Conservation (phyloP, 805 yeast species). For the Nakazawaea wyomingensis region DNA sequence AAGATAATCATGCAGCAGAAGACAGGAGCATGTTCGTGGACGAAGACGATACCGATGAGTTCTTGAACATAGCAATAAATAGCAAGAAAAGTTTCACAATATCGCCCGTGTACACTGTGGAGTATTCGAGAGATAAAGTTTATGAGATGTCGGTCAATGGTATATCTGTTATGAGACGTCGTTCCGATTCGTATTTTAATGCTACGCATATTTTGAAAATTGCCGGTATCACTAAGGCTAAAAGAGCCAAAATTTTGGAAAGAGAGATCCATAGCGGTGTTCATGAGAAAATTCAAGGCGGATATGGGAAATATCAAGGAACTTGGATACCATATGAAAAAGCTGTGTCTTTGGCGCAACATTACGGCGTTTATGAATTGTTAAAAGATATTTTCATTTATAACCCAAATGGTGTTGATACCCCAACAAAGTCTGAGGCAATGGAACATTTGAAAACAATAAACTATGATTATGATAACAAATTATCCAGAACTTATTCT, state of each 20-base stretch:
- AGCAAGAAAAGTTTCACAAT: constrained; percentile 11
- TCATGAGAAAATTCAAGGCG: constrained; percentile 95
- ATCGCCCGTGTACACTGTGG: constrained; percentile 60
- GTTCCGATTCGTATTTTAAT: constrained; percentile 78
- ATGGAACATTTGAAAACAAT: constrained; percentile 11
- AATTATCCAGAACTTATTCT: constrained; percentile 17
- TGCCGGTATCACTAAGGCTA: constrained; percentile 92
- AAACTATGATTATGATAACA: constrained; percentile 5
- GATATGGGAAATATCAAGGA: constrained; percentile 95
- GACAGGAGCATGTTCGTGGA: constrained; percentile 1
- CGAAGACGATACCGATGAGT: constrained; percentile 11
- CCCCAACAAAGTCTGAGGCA: constrained; percentile 35
- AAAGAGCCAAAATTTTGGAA: constrained; percentile 85
- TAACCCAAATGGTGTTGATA: constrained; percentile 32
- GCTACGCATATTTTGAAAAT: constrained; percentile 94
- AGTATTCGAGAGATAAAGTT: constrained; percentile 78
- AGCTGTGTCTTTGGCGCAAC: constrained; percentile 59
- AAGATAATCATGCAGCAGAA: not conserved
- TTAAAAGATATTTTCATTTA: constrained; percentile 45
- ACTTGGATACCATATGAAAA: constrained; percentile 89
- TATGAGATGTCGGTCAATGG: constrained; percentile 67
- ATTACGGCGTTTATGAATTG: constrained; percentile 52
- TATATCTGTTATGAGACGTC: constrained; percentile 74
- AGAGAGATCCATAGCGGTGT: constrained; percentile 85
- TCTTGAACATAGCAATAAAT: constrained; percentile 2